Conservation (phyloP, 345 rosid genomes). For the Acer yangbiense region DNA sequence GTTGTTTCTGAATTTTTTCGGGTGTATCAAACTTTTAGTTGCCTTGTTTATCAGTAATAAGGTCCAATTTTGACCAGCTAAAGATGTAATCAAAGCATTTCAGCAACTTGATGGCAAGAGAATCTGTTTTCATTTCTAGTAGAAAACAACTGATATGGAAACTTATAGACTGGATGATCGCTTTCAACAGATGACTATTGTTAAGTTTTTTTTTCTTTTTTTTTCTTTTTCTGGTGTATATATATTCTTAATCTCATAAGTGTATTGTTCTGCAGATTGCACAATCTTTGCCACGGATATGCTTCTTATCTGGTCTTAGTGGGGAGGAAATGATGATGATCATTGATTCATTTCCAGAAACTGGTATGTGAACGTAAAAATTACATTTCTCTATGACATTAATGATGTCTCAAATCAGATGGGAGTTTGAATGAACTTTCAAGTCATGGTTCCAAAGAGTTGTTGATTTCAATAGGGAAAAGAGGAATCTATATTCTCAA, state of each 20-base stretch:
- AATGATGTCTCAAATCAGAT: neutral
- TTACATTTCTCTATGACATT: neutral
- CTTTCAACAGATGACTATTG: neutral
- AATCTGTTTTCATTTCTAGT: neutral
- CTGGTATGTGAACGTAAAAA: conserved; percentile 41
- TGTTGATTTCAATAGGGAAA: neutral
- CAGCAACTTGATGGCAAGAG: neutral
- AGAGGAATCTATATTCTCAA: no score
- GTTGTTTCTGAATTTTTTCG: neutral
- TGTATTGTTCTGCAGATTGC: conserved; percentile 47
- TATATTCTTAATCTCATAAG: neutral
- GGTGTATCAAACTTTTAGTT: neutral
- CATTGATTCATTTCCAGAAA: conserved; percentile 80
- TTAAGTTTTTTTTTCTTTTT: neutral
- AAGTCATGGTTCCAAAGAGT: neutral
- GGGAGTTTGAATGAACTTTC: neutral
- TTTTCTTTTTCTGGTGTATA: neutral
- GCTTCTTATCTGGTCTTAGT: conserved; percentile 82
- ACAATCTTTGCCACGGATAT: conserved; percentile 67
- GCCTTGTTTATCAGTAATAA: neutral
- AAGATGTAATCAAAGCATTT: neutral
- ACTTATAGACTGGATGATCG: neutral
- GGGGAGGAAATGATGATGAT: conserved; percentile 99
- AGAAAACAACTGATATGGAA: neutral
- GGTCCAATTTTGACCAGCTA: neutral